Base-by-base conservation (phyloP, 139 green algal genomes). In the Astrephomene gubernaculifera region DNA sequence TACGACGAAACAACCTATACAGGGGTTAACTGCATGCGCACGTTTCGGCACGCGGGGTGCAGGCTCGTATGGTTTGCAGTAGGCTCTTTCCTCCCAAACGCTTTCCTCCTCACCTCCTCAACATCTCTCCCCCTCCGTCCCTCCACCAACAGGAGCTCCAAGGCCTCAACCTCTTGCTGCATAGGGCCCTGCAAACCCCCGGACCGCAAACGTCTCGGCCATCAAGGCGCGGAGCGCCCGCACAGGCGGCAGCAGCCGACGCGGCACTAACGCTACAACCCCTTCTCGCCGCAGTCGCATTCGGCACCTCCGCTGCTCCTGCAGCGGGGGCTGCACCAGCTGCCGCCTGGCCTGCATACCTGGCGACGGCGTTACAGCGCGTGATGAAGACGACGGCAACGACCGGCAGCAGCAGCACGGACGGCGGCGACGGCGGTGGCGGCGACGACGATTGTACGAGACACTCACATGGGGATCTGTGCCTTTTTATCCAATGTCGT, bases 251-350 rank as follows among this genome's bases (percentile, higher is more conserved):
- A 75, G 60, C 53, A 29, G 10, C 70, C 41, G 83, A 71, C 29
- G 64, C 74, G 22, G 73, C 63, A 0, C 27, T 84, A 64, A 35
- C 71, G 29, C 65, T 84, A 22, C 74, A 84, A 44, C 83, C 83
- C 17, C 45, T 88, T 19, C 83, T 88, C 38, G 65, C 63, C 0
- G 52, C 63, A 7, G 35, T 88, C 0, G 83, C 83, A 22, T 88
- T 79, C 44, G 65, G 83, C 49, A 78, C 74, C 14, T 31, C 64
- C 41, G 38, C 61, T 14, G 78, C 38, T 21, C 1, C 71, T 0
- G n/a, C 60, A 21, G 53, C 9, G 21, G 41, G 35, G 4, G 71
- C 57, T 31, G 25, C 43, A 7, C n/a, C 43, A 4, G 24, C 70
- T 10, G 39, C 67, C 29, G 41, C 61, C 12, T 88, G 83, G 83